Base-by-base conservation (phyloP, 2,329 filamentous ascomycete species). In the Nigrospora sphaerica region DNA sequence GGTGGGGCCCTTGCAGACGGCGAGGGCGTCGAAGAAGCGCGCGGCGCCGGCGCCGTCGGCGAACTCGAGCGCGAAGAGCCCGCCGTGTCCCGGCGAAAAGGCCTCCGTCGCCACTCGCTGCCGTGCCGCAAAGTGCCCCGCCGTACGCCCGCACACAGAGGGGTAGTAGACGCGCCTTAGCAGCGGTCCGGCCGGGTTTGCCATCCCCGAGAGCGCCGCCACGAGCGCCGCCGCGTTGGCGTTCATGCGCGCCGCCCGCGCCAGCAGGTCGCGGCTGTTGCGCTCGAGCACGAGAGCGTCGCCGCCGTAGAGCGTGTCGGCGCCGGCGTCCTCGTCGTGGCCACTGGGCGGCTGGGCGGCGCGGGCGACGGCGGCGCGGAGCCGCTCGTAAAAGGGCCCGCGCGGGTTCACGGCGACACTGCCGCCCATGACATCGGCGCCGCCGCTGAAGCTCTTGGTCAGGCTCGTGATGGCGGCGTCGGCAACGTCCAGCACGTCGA, bases 1-100 rank as follows among this genome's bases (percentile, higher is more conserved):
- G 66, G 90, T 96, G 0, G 93, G 93, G 0, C 93, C 93, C 66
- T 98, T 98, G 35, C 88, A 83, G 1, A 90, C 92, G 52, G 93
- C 81, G 14, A 98, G 70, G 12, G 79, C 76, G 66, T 98, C 90
- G 65, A 85, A 96, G 63, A 97, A 96, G 1, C 80, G 77, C 46
- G 88, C 72, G 1, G 92, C 88, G 51, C 90, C 83, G 31, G 75
- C 72, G 46, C 76, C 80, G 2, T 73, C 73, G 54, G 87, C 71
- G 59, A 97, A 95, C 0, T 85, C 88, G 34, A 91, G 81, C 3
- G 89, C 95, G 12, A 98, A 74, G 2, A 98, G 72, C 3, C 92
- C 91, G 11, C 93, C 92, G 60, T 97, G 97, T 1, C 92, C 90
- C 19, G 19, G 19, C 19, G 19, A 4, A 7, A 23, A 23, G 19